Evolutionary conservation across 129 eudicot genomes (phyloP), one percentile per base, ranked within the genome.

Genomic region (Artemisia argyi): DNA sequence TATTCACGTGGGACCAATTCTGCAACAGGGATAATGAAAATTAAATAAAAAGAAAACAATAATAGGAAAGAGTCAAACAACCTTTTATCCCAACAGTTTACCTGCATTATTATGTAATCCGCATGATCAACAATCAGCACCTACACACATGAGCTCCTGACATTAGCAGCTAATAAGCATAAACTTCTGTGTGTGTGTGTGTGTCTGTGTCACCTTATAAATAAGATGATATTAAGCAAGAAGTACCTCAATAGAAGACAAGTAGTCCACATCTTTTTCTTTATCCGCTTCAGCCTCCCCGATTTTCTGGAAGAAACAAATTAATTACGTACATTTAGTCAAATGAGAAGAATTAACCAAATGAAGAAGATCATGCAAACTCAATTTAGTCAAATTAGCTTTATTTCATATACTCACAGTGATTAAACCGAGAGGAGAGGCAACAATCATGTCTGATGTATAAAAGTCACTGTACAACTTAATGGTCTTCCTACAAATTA

Each of bases 61-160:
- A 42, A 16, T 24, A 9, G 15, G 14, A 56, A 56, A 61, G 2
- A 12, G 30, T 44, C 49, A 22, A 70, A 69, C 51, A 15, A 46
- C 69, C 44, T 24, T 52, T 13, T 20, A 71, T 47, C 64, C 68
- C 2, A 53, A 55, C 18, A 64, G 19, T 59, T 62, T 70, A 87
- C 99, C 97, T 95, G 99, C 99, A 88, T 95, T 47, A 89, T 71
- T 79, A 95, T 75, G 22, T 90, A 88, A 88, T 95, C 99, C 59
- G 96, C 91, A 83, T 95, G 99, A 69, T 95, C 99, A 69, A 95
- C 80, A 72, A 95, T 77, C 82, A 90, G 76, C 73, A 95, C 84
- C 98, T 94, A 87, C 53, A 50, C 71, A 76, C 72, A 69, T 46
- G 5, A 79, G 70, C 65, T 24, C 68, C 55, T 46, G 73, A 75